A percentile compares a stretch with the other conserved stretches of the same genome.
These are phyloP conservation scores for Coemansia sp. DNA, from an alignment of 192 early-diverging fungal species.

Conservation along the genomic window DNA sequence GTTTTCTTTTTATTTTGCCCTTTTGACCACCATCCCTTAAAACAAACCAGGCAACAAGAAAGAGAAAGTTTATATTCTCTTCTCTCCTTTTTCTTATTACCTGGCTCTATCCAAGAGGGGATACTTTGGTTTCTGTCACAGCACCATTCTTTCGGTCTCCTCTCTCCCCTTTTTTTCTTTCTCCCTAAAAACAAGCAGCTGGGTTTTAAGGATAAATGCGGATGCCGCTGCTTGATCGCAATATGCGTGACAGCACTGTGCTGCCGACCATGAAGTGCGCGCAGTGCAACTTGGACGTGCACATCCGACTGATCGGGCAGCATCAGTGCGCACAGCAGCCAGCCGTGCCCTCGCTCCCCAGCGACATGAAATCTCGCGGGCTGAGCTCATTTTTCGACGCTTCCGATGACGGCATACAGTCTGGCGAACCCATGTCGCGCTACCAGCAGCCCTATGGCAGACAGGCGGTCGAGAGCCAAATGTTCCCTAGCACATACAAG, in stretches of 20 bases:
- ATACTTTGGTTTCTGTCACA: background rate
- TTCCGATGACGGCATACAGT: conserved; percentile 4
- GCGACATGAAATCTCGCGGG: conserved; percentile 13
- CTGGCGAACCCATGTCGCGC: background rate
- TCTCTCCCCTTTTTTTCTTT: background rate
- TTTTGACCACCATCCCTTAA: background rate
- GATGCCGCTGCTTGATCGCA: conserved; percentile 34
- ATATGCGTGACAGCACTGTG: conserved; percentile 45
- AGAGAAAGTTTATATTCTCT: background rate
- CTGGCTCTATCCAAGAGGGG: background rate
- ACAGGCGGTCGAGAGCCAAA: conserved; percentile 20
- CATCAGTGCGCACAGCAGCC: conserved; percentile 42
- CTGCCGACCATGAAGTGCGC: conserved; percentile 53
- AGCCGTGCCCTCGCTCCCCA: conserved; percentile 22
- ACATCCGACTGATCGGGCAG: conserved; percentile 46
- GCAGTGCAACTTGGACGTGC: conserved; percentile 51
- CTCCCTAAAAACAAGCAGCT: conserved; percentile 1
- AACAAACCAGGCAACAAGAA: background rate
- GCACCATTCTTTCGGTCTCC: background rate
- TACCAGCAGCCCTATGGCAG: conserved; percentile 4
- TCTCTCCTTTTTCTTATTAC: conserved; percentile 6
- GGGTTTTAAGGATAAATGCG: background rate
- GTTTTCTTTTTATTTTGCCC: conserved; percentile 14
- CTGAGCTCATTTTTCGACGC: conserved; percentile 46
- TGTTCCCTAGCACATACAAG: conserved; percentile 39